phyloP scores from a whole-genome alignment of 495 filamentous ascomycete species.

The Trichoderma erinaceum region DNA sequence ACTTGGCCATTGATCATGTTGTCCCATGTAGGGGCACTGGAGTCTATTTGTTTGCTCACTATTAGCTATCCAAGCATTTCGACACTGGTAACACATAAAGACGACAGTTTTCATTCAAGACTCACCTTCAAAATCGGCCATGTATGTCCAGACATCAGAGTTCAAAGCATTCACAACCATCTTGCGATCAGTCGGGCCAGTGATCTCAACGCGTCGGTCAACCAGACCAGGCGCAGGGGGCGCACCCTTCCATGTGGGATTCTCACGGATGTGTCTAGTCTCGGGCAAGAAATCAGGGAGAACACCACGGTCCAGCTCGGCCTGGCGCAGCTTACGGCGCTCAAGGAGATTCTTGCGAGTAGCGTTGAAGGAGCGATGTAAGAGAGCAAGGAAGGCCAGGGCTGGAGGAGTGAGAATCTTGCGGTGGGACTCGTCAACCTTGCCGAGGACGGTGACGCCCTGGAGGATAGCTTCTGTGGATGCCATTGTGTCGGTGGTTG shows the following conservation, averaged over 20 bases:
- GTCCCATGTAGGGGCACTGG: conserved; percentile 95
- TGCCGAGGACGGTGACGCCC: conserved; percentile 79
- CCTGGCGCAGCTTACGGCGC: conserved; percentile 79
- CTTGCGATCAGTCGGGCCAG: conserved; percentile 94
- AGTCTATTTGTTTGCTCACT: conserved; percentile 52
- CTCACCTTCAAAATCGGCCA: conserved; percentile 96
- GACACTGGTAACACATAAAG: no score
- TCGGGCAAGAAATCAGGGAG: conserved; percentile 96
- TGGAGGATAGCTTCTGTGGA: conserved; percentile 69
- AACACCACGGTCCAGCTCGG: conserved; percentile 84
- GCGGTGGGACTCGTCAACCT: conserved; percentile 67
- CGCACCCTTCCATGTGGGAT: conserved; percentile 90
- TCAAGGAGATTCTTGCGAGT: conserved; percentile 87
- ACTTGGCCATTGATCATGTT: conserved; percentile 99
- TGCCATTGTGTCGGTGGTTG: conserved; percentile 50
- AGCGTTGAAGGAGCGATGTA: conserved; percentile 89
- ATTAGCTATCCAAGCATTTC: background rate
- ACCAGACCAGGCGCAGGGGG: conserved; percentile 89
- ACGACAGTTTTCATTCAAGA: background rate
- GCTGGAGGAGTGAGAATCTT: conserved; percentile 92
- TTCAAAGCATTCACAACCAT: conserved; percentile 99
- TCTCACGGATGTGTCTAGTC: conserved; percentile 92
- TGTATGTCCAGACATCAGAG: conserved; percentile 97
- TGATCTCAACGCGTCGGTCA: conserved; percentile 97
- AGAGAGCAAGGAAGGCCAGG: conserved; percentile 84